phyloP scores from a whole-genome alignment of 108 stramenopile species.

The Cyclotella atomus region DNA sequence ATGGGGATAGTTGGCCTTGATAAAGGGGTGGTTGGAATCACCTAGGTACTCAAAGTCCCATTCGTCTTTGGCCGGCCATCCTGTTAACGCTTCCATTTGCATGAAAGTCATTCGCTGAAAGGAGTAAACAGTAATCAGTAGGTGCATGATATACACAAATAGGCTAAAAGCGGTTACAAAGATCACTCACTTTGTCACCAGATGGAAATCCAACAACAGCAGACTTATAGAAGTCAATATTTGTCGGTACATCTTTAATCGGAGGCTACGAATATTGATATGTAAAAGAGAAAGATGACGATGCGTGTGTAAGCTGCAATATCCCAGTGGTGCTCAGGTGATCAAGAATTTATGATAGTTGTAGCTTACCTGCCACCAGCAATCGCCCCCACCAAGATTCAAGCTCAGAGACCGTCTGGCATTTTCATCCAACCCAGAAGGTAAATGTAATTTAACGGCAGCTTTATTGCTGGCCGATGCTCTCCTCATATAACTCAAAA shows the following conservation, averaged over 20 bases:
- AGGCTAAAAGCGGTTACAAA: conserved; percentile 39
- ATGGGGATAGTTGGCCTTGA: conserved; percentile 58
- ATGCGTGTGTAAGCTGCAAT: no score
- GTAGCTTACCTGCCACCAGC: conserved; percentile 27
- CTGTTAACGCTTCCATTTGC: conserved; percentile 58
- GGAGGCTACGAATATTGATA: conserved; percentile 18
- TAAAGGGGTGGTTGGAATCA: conserved; percentile 51
- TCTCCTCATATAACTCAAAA: no score
- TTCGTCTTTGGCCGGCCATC: conserved; percentile 25
- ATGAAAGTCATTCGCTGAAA: conserved; percentile 28
- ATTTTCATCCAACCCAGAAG: not conserved
- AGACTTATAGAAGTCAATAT: conserved; percentile 47
- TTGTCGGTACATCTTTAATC: conserved; percentile 13
- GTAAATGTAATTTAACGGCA: no score
- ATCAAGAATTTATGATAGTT: no score
- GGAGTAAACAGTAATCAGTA: not conserved
- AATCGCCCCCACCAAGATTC: conserved; percentile 38
- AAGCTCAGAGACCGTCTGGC: conserved; percentile 1
- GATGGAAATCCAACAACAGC: conserved; percentile 46
- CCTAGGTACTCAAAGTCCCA: conserved; percentile 50
- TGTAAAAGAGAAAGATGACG: no score
- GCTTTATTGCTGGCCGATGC: no score
- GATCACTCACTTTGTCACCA: no score
- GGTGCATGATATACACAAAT: conserved; percentile 38
- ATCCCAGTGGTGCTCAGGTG: no score